Evolutionary conservation across 2,329 filamentous ascomycete genomes (phyloP).

Genomic region (Phaeosphaeria sp.): DNA sequence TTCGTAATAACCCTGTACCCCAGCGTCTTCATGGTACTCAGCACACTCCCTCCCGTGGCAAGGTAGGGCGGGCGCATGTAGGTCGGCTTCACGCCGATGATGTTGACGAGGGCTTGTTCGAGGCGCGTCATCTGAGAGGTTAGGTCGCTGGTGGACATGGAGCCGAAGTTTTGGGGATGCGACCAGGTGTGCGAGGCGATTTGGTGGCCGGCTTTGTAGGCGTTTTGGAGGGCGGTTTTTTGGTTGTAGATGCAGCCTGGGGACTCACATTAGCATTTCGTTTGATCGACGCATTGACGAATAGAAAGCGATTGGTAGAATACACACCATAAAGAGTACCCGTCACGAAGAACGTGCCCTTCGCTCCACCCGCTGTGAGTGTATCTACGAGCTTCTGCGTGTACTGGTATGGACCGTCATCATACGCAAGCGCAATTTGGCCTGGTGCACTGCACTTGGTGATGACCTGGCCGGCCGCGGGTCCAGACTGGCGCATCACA

Average conservation of each 20-base stretch:
- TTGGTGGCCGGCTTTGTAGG: slow-evolving; percentile 44
- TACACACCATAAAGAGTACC: slow-evolving; percentile 33
- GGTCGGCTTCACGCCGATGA: slow-evolving; percentile 46
- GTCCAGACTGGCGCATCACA: neutral
- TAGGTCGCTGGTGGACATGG: slow-evolving; percentile 35
- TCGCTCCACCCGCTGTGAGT: slow-evolving; percentile 37
- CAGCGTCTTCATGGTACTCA: slow-evolving; percentile 40
- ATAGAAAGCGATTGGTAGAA: neutral
- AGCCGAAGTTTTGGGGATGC: slow-evolving; percentile 43
- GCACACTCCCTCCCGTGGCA: slow-evolving; percentile 40
- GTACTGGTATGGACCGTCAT: slow-evolving; percentile 46
- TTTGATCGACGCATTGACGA: neutral
- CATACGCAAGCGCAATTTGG: slow-evolving; percentile 43
- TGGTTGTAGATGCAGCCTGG: slow-evolving; percentile 47
- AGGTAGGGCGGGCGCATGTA: slow-evolving; percentile 49
- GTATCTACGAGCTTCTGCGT: slow-evolving; percentile 43
- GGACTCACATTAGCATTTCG: neutral
- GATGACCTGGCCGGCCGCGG: neutral
- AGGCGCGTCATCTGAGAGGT: slow-evolving; percentile 42
- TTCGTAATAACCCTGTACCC: slow-evolving; percentile 46
- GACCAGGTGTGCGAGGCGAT: slow-evolving; percentile 47
- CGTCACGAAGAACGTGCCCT: slow-evolving; percentile 47
- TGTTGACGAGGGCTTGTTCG: slow-evolving; percentile 44
- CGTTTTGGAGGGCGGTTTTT: slow-evolving; percentile 36
- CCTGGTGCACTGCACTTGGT: slow-evolving; percentile 35